Evolutionary conservation across 164 flowering plant species (phyloP).

Genomic region (Magnolia sinica): DNA sequence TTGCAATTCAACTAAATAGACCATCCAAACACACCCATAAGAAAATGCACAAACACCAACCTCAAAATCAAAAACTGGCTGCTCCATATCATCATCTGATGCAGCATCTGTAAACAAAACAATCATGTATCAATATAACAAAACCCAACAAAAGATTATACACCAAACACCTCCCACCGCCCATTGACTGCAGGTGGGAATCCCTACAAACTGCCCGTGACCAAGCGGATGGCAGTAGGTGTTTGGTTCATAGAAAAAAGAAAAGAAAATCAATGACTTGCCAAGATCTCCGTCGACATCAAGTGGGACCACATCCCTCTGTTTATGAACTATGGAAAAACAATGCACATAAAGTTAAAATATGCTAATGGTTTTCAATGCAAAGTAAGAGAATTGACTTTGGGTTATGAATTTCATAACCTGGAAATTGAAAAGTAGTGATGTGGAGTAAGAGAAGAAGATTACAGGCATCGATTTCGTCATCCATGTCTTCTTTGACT

Average conservation of each 20-base stretch:
- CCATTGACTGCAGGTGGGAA: neutral
- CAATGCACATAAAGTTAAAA: neutral
- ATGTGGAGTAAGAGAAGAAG: neutral
- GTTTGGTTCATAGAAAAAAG: neutral
- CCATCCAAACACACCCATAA: neutral
- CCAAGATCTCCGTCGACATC: conserved; percentile 49
- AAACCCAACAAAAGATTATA: neutral
- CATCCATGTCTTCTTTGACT: conserved; percentile 50
- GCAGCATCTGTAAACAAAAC: conserved; percentile 15
- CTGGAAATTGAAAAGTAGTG: neutral
- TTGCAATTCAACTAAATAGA: neutral
- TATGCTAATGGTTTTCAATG: neutral
- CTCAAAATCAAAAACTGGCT: conserved; percentile 67
- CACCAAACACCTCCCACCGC: neutral
- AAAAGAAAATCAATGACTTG: neutral
- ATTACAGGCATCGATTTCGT: conserved; percentile 70
- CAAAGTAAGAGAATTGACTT: neutral
- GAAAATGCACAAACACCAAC: conserved; percentile 25
- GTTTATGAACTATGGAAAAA: conserved; percentile 69
- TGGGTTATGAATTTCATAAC: neutral
- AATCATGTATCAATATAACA: neutral
- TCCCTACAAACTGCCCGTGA: neutral
- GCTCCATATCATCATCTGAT: conserved; percentile 72
- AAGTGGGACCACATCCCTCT: conserved; percentile 72
- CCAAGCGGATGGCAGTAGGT: too few species aligned